Percentiles rank a stretch among this genome's conserved stretches.
Evolutionary conservation across 768 basidiomycete species (phyloP).

Genomic region (Psilocybe subaeruginosa): DNA sequence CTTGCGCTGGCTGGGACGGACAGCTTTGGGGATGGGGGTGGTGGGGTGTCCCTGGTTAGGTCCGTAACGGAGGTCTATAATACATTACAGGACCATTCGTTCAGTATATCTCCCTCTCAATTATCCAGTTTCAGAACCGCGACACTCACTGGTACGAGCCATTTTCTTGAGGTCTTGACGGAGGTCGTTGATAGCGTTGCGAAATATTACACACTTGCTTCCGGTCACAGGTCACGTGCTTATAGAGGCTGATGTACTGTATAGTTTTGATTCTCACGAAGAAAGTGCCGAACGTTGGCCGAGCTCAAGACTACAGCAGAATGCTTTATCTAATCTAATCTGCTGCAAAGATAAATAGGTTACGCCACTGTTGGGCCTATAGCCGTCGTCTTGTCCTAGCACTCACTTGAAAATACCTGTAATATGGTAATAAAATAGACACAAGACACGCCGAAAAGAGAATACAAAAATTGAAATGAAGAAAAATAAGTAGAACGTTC

Average conservation of each 20-base stretch:
- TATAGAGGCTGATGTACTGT: constrained; percentile 59
- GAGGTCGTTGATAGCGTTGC: constrained; percentile 35
- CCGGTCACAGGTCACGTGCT: constrained; percentile 35
- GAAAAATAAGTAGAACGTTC: constrained; percentile 18
- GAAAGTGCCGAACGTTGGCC: constrained; percentile 26
- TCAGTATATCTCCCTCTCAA: constrained; percentile 15
- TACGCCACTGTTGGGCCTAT: not conserved
- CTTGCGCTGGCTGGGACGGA: constrained; percentile 89
- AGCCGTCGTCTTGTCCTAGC: not conserved
- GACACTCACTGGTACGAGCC: constrained; percentile 75
- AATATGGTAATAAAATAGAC: constrained; percentile 17
- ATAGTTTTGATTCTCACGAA: constrained; percentile 44
- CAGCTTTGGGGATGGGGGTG: constrained; percentile 74
- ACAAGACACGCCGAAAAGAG: constrained; percentile 15
- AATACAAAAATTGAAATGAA: constrained; percentile 20
- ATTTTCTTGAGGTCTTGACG: constrained; percentile 71
- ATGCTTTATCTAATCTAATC: constrained; percentile 32
- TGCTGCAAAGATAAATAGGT: constrained; percentile 6
- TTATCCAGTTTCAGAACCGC: not conserved
- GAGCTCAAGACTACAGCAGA: constrained; percentile 16
- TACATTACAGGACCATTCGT: constrained; percentile 11
- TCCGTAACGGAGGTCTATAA: constrained; percentile 80
- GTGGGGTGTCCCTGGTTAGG: constrained; percentile 89
- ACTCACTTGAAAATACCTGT: constrained; percentile 8
- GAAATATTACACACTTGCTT: constrained; percentile 24